Evolutionary conservation across 2,329 filamentous ascomycete genomes (phyloP).

Genomic region (Colletotrichum spinosum): DNA sequence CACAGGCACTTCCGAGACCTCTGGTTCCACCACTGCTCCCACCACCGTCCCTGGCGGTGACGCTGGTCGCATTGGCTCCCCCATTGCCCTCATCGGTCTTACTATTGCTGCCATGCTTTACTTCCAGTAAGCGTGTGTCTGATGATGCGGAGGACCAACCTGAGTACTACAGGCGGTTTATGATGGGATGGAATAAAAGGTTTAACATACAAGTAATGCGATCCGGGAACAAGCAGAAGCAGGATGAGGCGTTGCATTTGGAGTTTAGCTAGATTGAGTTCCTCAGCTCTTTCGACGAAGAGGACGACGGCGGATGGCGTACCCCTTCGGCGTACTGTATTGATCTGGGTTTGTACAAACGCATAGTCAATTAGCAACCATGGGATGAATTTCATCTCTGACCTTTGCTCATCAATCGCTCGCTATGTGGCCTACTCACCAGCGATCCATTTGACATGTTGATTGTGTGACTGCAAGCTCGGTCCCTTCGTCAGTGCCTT

Average conservation of each 20-base stretch:
- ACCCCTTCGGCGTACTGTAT: conserved; percentile 16
- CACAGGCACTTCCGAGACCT: conserved; percentile 41
- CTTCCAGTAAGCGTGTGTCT: conserved; percentile 50
- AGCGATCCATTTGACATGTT: not conserved
- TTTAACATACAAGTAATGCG: conserved; percentile 36
- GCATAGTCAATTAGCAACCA: conserved; percentile 20
- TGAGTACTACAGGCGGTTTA: conserved; percentile 21
- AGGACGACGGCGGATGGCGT: conserved; percentile 8
- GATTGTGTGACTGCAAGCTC: not conserved
- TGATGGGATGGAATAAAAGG: conserved; percentile 32
- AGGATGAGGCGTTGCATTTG: conserved; percentile 32
- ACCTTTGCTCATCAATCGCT: not conserved
- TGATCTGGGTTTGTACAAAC: conserved; percentile 22
- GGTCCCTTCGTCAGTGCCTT: conserved; percentile 1
- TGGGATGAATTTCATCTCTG: conserved; percentile 12
- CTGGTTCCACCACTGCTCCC: conserved; percentile 49
- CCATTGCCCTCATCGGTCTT: conserved; percentile 54
- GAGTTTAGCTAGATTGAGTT: conserved; percentile 25
- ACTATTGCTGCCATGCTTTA: conserved; percentile 54
- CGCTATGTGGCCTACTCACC: not conserved
- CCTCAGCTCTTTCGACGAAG: conserved; percentile 13
- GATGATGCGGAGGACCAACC: not conserved
- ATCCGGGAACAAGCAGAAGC: conserved; percentile 31
- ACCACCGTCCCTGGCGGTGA: conserved; percentile 43
- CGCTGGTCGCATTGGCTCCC: conserved; percentile 47